Conservation (phyloP, 192 early-diverging fungal genomes). For the Entrophospora sp. region DNA sequence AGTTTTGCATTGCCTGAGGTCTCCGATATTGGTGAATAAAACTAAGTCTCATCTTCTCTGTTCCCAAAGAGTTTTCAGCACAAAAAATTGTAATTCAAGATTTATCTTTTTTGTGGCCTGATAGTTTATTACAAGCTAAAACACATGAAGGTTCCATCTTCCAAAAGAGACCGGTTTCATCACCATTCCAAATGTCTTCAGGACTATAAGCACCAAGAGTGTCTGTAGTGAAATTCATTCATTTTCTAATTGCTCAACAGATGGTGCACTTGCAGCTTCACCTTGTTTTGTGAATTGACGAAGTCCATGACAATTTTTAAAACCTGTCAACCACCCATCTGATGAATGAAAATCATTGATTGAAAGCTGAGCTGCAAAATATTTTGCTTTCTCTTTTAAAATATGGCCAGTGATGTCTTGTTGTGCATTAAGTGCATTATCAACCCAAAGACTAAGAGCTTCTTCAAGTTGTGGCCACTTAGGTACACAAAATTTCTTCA, state of each 20-base stretch:
- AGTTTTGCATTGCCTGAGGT: not conserved
- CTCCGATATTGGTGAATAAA: not conserved
- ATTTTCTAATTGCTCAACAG: not conserved
- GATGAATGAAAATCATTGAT: constrained; percentile 11
- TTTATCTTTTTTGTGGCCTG: not conserved
- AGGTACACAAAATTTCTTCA: not conserved
- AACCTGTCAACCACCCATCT: not conserved
- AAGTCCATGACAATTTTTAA: constrained; percentile 3
- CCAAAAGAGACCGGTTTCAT: constrained; percentile 7
- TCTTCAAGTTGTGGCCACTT: not conserved
- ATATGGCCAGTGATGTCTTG: not conserved
- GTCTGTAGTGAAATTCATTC: not conserved
- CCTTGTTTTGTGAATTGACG: not conserved
- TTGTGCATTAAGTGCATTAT: not conserved
- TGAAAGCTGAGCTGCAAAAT: not conserved
- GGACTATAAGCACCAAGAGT: not conserved
- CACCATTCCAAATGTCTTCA: constrained; percentile 7
- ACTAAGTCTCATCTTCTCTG: not conserved
- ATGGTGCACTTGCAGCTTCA: not conserved
- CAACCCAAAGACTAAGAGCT: not conserved
- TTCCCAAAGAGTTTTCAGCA: not conserved
- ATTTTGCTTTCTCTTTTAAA: constrained; percentile 2
- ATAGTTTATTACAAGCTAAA: constrained; percentile 1
- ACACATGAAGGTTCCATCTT: not conserved
- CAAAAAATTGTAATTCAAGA: too few species aligned